Percentiles rank a stretch among this genome's conserved stretches.
Conservation (phyloP, 768 basidiomycete species). For the Pulveroboletus sp. region DNA sequence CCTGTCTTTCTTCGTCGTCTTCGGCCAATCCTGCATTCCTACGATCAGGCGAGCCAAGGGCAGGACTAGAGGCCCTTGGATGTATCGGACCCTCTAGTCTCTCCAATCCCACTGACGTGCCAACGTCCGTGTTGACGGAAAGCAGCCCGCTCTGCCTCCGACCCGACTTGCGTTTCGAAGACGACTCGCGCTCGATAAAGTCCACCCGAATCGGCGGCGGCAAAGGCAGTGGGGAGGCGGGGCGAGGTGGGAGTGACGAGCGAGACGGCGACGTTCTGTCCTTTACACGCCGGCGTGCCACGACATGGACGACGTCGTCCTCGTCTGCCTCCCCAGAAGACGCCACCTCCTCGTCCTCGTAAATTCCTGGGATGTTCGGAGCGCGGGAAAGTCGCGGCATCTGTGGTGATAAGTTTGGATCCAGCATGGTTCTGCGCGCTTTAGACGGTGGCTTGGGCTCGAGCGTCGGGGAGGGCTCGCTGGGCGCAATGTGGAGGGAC, state of each 20-base stretch:
- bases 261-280: constrained; percentile 47
- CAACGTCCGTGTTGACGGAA: constrained; percentile 34
- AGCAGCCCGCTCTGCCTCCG: constrained; percentile 54
- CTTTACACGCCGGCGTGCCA: constrained; percentile 42
- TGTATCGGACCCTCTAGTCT: constrained; percentile 35
- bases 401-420: constrained; percentile 45
- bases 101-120: constrained; percentile 26
- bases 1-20: constrained; percentile 51
- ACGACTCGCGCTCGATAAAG: constrained; percentile 34
- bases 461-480: constrained; percentile 33
- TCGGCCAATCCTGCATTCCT: constrained; percentile 53
- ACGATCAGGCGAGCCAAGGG: constrained; percentile 59
- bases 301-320: constrained; percentile 37
- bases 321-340: constrained; percentile 41
- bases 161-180: constrained; percentile 22
- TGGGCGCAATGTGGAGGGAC: constrained; percentile 45
- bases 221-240: constrained; percentile 37
- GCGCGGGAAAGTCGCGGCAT: constrained; percentile 57
- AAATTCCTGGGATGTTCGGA: constrained; percentile 63
- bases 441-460: constrained; percentile 45
- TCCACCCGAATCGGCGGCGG: constrained; percentile 32
- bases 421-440: constrained; percentile 44
- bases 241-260: constrained; percentile 44
- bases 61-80: constrained; percentile 62
- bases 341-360: constrained; percentile 61